Conservation (phyloP, 768 basidiomycete genomes). For the Obba rivulosa region DNA sequence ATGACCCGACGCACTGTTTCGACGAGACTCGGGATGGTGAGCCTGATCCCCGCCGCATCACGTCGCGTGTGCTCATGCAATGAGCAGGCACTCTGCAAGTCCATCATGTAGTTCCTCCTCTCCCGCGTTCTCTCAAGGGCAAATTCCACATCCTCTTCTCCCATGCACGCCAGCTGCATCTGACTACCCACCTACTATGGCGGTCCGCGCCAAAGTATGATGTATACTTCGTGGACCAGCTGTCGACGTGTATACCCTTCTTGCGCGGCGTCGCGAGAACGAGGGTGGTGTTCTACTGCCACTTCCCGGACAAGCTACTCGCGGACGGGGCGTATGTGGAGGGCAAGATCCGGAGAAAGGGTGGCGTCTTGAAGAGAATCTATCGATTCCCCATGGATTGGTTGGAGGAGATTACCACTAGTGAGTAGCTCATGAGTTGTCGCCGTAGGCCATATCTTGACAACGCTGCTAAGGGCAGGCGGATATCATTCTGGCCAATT, state of each 20-base stretch:
- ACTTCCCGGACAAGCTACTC: slow-evolving; percentile 94
- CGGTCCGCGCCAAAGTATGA: slow-evolving; percentile 54
- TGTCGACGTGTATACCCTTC: slow-evolving; percentile 87
- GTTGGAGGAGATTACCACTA: slow-evolving; percentile 85
- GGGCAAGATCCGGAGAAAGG: slow-evolving; percentile 37
- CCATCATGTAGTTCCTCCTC: slow-evolving; percentile 62
- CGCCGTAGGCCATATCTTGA: neutral
- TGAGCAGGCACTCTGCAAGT: slow-evolving; percentile 72
- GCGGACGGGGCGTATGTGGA: slow-evolving; percentile 64
- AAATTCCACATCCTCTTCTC: slow-evolving; percentile 88
- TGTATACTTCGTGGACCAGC: slow-evolving; percentile 91
- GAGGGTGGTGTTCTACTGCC: slow-evolving; percentile 95
- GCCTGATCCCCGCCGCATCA: slow-evolving; percentile 11
- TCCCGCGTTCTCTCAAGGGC: slow-evolving; percentile 76
- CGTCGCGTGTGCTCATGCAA: neutral
- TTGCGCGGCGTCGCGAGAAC: slow-evolving; percentile 60
- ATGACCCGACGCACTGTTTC: slow-evolving; percentile 84
- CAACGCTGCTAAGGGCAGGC: slow-evolving; percentile 58
- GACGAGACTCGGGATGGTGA: slow-evolving; percentile 89
- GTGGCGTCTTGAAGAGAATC: slow-evolving; percentile 56
- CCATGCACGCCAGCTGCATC: slow-evolving; percentile 82
- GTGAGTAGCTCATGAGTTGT: slow-evolving; percentile 38
- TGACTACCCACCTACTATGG: slow-evolving; percentile 60
- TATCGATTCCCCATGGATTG: slow-evolving; percentile 90
- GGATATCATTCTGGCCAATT: slow-evolving; percentile 89